A percentile compares a stretch with the other conserved stretches of the same genome.
Evolutionary conservation across 2,329 filamentous ascomycete species (phyloP).

Genomic region (Arthroderma sp.): DNA sequence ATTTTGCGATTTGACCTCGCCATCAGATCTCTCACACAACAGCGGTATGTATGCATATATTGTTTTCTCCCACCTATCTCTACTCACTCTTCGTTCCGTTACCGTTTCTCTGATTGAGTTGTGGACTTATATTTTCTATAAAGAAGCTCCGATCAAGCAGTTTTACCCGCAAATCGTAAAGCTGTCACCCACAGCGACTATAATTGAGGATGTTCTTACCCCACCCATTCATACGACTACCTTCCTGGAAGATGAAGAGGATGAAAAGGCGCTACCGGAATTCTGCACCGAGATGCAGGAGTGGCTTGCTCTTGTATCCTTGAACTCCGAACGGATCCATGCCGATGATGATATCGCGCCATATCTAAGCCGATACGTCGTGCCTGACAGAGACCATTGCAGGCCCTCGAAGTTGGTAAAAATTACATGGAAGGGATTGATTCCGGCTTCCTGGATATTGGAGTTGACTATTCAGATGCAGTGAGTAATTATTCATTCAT

Average conservation of each 20-base stretch:
- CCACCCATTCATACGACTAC: constrained; percentile 23
- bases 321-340: constrained; percentile 27
- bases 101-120: constrained; percentile 1
- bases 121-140: constrained; percentile 7
- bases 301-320: constrained; percentile 48
- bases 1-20: constrained; percentile 48
- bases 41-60: constrained; percentile 29
- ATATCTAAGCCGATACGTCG: constrained; percentile 31
- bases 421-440: constrained; percentile 31
- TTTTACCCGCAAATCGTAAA: constrained; percentile 26
- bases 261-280: constrained; percentile 42
- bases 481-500: constrained; percentile 17
- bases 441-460: constrained; percentile 28
- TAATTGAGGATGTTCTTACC: constrained; percentile 17
- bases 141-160: constrained; percentile 23
- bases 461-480: constrained; percentile 22
- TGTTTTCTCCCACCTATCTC: not conserved
- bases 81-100: not conserved
- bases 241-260: constrained; percentile 3
- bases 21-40: constrained; percentile 12
- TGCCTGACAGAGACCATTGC: constrained; percentile 19
- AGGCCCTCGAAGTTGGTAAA: constrained; percentile 19
- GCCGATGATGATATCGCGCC: constrained; percentile 28
- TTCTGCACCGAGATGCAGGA: constrained; percentile 44
- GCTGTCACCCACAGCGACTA: constrained; percentile 15